phyloP scores from a whole-genome alignment of 371 early-diverging fungal genomes.

The Umbelopsis sp. region DNA sequence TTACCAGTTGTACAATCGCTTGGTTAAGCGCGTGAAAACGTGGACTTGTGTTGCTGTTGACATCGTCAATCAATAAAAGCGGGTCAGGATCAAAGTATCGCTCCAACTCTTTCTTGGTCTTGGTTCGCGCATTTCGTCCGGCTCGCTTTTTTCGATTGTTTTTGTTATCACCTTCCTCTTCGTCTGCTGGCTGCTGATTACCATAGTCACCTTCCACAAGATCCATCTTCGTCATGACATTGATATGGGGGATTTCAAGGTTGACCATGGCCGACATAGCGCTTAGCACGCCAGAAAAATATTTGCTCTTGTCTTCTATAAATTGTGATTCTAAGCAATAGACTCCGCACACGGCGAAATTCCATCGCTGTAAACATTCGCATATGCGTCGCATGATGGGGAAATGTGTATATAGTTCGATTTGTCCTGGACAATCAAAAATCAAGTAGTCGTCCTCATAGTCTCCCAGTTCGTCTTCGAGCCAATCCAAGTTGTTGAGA shows the following conservation, averaged over 20 bases:
- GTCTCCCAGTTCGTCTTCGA: slow-evolving; percentile 90
- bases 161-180: slow-evolving; percentile 32
- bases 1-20: slow-evolving; percentile 85
- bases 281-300: slow-evolving; percentile 93
- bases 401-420: slow-evolving; percentile 99
- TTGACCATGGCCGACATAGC: slow-evolving; percentile 96
- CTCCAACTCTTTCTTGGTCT: slow-evolving; percentile 51
- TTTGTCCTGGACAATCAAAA: slow-evolving; percentile 99
- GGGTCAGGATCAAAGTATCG: slow-evolving; percentile 91
- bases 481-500: slow-evolving; percentile 94
- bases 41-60: slow-evolving; percentile 32
- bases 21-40: slow-evolving; percentile 87
- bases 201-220: slow-evolving; percentile 66
- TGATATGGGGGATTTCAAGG: slow-evolving; percentile 94
- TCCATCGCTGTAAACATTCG: slow-evolving; percentile 67
- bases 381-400: slow-evolving; percentile 89
- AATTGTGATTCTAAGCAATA: slow-evolving; percentile 96
- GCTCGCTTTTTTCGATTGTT: slow-evolving; percentile 35
- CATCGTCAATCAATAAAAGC: slow-evolving; percentile 77
- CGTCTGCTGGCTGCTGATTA: slow-evolving; percentile 32
- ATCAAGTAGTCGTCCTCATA: slow-evolving; percentile 96
- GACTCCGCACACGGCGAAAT: slow-evolving; percentile 85
- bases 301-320: slow-evolving; percentile 93
- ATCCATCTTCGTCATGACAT: slow-evolving; percentile 98
- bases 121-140: slow-evolving; percentile 41